phyloP scores from a whole-genome alignment of 1,284 basidiomycete genomes.

The Athelia psychrophila region DNA sequence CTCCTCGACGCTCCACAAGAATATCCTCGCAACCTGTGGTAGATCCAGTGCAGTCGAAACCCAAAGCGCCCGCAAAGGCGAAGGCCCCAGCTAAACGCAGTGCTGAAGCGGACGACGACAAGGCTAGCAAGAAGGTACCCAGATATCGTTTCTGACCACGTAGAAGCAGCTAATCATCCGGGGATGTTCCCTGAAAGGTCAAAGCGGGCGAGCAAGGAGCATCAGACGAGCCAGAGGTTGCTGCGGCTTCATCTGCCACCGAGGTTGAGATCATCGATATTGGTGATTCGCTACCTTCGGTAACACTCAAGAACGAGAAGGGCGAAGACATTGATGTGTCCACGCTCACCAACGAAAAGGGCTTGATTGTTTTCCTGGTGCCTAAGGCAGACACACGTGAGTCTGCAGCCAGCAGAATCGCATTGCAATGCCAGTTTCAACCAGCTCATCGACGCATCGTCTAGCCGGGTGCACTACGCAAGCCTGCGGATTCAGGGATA shows the following conservation, averaged over 20 bases:
- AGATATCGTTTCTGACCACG: background rate
- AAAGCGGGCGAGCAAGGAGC: constrained; percentile 26
- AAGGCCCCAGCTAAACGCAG: constrained; percentile 35
- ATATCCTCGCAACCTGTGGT: constrained; percentile 39
- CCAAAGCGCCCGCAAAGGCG: constrained; percentile 19
- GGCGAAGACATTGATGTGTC: constrained; percentile 69
- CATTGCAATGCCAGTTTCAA: too few relatives aligned
- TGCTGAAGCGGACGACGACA: constrained; percentile 25
- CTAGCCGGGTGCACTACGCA: constrained; percentile 86
- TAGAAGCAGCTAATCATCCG: too few relatives aligned
- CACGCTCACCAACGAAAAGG: constrained; percentile 62
- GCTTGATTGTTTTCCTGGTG: constrained; percentile 81
- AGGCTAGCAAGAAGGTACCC: constrained; percentile 27
- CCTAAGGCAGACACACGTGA: constrained; percentile 86
- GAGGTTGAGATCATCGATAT: constrained; percentile 51
- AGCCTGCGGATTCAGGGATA: constrained; percentile 87
- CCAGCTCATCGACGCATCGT: constrained; percentile 3
- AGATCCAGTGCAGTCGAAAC: constrained; percentile 18
- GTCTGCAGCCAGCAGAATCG: constrained; percentile 27
- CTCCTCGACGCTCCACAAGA: constrained; percentile 45
- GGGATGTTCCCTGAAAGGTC: background rate
- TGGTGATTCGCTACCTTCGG: constrained; percentile 74
- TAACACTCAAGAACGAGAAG: constrained; percentile 79
- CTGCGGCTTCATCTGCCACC: constrained; percentile 19
- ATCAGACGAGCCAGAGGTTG: constrained; percentile 27